Evolutionary conservation across 257 asterid species (phyloP).

Genomic region (Coffea canephora): DNA sequence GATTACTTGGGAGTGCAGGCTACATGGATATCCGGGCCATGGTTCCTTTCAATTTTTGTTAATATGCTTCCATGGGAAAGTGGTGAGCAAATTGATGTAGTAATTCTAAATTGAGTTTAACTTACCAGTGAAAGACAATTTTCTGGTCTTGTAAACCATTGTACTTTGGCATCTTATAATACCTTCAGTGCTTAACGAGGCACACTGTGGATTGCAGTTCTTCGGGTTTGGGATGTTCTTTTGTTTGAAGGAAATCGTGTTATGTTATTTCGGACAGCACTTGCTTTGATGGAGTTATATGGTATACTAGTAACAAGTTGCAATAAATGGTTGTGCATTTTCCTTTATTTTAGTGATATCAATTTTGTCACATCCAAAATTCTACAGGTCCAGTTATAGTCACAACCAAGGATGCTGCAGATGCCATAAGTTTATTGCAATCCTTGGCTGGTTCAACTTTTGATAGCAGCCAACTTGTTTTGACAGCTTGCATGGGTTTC

Average conservation of each 20-base stretch:
- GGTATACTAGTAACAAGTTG: constrained; percentile 36
- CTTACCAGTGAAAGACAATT: background rate
- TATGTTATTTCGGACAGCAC: constrained; percentile 87
- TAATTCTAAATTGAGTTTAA: background rate
- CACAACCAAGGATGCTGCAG: constrained; percentile 94
- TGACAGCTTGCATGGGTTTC: constrained; percentile 93
- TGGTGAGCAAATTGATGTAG: constrained; percentile 47
- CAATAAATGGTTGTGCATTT: background rate
- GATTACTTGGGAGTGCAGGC: constrained; percentile 96
- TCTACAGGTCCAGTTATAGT: constrained; percentile 80
- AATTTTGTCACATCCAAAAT: background rate
- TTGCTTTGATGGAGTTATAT: constrained; percentile 79
- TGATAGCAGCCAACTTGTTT: constrained; percentile 93
- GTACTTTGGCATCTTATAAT: background rate
- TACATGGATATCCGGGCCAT: constrained; percentile 92
- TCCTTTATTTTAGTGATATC: background rate
- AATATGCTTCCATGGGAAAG: constrained; percentile 99
- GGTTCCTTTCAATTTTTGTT: constrained; percentile 91
- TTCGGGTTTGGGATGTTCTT: constrained; percentile 93
- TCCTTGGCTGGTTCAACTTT: constrained; percentile 92
- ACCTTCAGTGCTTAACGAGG: background rate
- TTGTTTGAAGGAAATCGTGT: constrained; percentile 90
- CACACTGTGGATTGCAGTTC: constrained; percentile 48
- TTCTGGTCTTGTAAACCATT: background rate
- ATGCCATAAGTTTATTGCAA: constrained; percentile 84